These are phyloP conservation scores for Acacia concinna DNA, from an alignment of 331 rosid genomes.

Conservation along the genomic window DNA sequence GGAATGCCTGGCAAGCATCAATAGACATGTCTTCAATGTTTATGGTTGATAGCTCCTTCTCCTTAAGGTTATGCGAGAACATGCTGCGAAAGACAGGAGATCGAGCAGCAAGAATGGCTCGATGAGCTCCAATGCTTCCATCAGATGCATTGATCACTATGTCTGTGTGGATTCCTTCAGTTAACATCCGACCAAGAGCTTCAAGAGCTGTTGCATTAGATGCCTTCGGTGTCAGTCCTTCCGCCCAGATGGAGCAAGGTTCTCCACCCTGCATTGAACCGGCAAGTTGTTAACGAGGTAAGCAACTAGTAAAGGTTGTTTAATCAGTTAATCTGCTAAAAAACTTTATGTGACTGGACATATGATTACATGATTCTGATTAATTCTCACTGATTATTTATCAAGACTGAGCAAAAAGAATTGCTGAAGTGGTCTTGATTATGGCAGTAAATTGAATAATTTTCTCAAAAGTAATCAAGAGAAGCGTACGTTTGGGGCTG, in stretches of 20 bases:
- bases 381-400: constrained; percentile 22
- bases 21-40: constrained; percentile 89
- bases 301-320: neutral
- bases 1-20: constrained; percentile 79
- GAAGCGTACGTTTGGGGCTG: constrained; percentile 57
- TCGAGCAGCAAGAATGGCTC: constrained; percentile 81
- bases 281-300: constrained; percentile 22
- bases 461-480: neutral
- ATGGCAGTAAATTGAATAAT: neutral
- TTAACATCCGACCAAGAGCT: constrained; percentile 73
- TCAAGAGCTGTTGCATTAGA: constrained; percentile 72
- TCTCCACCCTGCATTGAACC: constrained; percentile 62
- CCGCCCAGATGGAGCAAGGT: constrained; percentile 80
- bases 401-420: constrained; percentile 12
- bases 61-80: constrained; percentile 92
- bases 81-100: constrained; percentile 92
- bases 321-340: neutral
- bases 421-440: neutral
- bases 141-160: constrained; percentile 72
- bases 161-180: constrained; percentile 89
- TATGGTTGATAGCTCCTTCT: constrained; percentile 76
- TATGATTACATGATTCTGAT: neutral
- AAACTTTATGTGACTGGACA: neutral
- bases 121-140: constrained; percentile 87
- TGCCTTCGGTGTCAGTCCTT: constrained; percentile 53